Evolutionary conservation across 306 rosid species (phyloP), one percentile per base, ranked within the genome.

Genomic region (Malus orientalis): DNA sequence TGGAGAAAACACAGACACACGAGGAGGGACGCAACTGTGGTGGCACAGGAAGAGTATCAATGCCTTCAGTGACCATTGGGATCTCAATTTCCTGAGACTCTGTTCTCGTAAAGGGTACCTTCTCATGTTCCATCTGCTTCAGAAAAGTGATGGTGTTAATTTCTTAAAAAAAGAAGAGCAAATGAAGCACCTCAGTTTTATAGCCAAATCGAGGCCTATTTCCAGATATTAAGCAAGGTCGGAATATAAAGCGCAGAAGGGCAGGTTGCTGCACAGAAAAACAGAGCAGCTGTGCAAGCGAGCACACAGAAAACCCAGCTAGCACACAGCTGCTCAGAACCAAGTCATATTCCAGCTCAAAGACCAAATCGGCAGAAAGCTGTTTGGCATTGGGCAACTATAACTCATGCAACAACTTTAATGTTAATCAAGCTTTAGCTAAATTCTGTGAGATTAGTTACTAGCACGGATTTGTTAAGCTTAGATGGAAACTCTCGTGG

Each of bases 1-100:
- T 70, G 38, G 92, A 83, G 81, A 92, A 87, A 60, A 91, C 85
- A 78, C 99, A 92, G 13, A 78, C 73, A 71, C 20, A 51, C 55
- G 81, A 88, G 72, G 29, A 38, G 78, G 89, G 74, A 67, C 84
- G 79, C 38, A 79, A 32, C n/a, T 42, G 59, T 2, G 77, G 47
- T 38, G 81, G 79, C 73, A 42, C 71, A 12, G 87, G 78, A 60
- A 76, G 81, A 66, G 67, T 38, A 63, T 78, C 84, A 15, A 25
- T 76, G 14, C 38, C 85, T 54, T 85, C 84, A 63, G 85, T 73
- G 71, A 32, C 67, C 30, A 74, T 49, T 15, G 85, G 76, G 3
- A 81, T 82, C 80, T 81, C 91, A 80, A 87, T 83, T 79, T 91
- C 91, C 71, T 67, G 61, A 19, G 84, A 29, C 33, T 65, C 81